These are phyloP conservation scores for Leptosphaerulina australis DNA, from an alignment of 2,329 filamentous ascomycete genomes.

Conservation along the genomic window DNA sequence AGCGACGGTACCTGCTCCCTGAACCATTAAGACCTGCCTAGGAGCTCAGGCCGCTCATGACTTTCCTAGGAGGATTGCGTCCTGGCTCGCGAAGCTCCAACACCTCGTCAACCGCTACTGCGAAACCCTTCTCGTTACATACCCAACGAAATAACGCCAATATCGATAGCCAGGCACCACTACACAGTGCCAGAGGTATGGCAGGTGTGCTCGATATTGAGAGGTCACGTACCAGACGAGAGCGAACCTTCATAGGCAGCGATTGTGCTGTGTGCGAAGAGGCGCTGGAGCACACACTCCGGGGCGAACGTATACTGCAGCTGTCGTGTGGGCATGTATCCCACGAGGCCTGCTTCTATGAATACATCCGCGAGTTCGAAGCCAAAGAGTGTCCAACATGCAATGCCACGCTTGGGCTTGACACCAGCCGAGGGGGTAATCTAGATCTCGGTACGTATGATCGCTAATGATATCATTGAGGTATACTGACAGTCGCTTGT, in stretches of 20 bases:
- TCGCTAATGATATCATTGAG: constrained; percentile 3
- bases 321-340: constrained; percentile 97
- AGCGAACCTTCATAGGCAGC: constrained; percentile 92
- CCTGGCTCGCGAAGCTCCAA: constrained; percentile 46
- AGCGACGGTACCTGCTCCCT: constrained; percentile 42
- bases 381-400: constrained; percentile 94
- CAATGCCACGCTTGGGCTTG: constrained; percentile 86
- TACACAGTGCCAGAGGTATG: constrained; percentile 55
- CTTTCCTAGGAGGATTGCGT: constrained; percentile 49
- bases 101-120: constrained; percentile 21
- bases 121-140: constrained; percentile 30
- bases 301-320: constrained; percentile 91
- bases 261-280: constrained; percentile 98
- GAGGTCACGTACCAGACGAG: constrained; percentile 77
- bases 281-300: constrained; percentile 90
- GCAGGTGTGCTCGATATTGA: constrained; percentile 75
- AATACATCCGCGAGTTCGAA: constrained; percentile 94
- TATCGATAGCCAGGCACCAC: constrained; percentile 35
- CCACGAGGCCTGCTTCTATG: constrained; percentile 98
- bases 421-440: constrained; percentile 91
- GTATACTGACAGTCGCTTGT: constrained; percentile 20
- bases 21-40: constrained; percentile 39
- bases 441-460: constrained; percentile 77
- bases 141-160: constrained; percentile 34
- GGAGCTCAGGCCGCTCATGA: constrained; percentile 49